Base-by-base conservation (phyloP, 148 eudicot genomes). In the Salicornia ramosissima region DNA sequence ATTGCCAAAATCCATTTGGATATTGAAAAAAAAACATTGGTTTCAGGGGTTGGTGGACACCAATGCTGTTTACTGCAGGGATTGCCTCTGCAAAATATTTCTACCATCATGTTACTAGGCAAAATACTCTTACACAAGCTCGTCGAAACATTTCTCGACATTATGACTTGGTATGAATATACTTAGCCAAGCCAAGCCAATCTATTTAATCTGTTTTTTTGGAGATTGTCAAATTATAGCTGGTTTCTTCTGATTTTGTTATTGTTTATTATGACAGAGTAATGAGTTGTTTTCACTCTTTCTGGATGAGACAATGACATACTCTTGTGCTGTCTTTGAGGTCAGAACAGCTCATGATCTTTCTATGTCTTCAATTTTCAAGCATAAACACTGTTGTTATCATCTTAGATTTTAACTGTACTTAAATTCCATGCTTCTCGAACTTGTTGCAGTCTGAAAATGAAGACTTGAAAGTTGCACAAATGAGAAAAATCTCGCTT, bases 41-140 rank as follows among this genome's bases (percentile, higher is more conserved):
- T 21, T 69, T n/a, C 73, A 93, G 95, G 87, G 98, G 98, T 43
- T 93, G 99, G 99, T 91, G 99, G 99, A 89, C 97, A 53, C 99
- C 99, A 25, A 69, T 89, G 85, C 84, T 91, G 69, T 65, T 86
- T 47, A 88, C 97, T 26, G 84, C 99, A 26, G 92, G 91, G 39
- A 45, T 95, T 74, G 87, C 93, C 29, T 91, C 97, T 61, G 97
- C 97, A 45, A 91, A 84, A 77, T 91, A 95, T 68, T 95, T 95
- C 78, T 85, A 74, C 71, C 72, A 80, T n/a, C 99, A 95, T 75
- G 82, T 91, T 33, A 86, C 88, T 39, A 77, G 90, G 73, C 80
- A 83, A 67, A 95, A 95, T 64, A 84, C 91, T 51, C 81, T 91
- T 8, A 87, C 90, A 14, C 97, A 87, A 84, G 96, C 97, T 75